Conservation (phyloP, 1,284 basidiomycete species). For the Cutaneotrichosporon curvatum region DNA sequence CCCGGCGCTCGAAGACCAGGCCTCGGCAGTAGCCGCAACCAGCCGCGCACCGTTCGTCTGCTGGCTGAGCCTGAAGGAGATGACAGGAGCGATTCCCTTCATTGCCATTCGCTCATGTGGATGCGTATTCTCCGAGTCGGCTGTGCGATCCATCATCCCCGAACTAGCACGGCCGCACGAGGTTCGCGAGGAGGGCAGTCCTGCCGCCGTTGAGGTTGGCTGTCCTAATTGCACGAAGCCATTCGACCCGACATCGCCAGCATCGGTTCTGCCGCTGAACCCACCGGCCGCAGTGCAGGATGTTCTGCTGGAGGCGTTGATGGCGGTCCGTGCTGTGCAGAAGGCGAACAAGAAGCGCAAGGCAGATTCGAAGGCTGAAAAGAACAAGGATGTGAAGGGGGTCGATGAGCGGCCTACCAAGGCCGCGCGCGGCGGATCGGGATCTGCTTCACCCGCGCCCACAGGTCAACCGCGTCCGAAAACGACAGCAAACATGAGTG, state of each 20-base stretch:
- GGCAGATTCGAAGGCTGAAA: slow-evolving; percentile 6
- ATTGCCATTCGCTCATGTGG: slow-evolving; percentile 78
- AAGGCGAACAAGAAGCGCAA: slow-evolving; percentile 37
- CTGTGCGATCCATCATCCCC: slow-evolving; percentile 36
- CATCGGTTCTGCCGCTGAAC: slow-evolving; percentile 36
- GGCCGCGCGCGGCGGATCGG: slow-evolving; percentile 6
- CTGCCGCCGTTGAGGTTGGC: slow-evolving; percentile 15
- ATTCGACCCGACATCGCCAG: slow-evolving; percentile 29
- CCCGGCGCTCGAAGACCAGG: slow-evolving; percentile 47
- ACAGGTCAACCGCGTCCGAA: background rate
- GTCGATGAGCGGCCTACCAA: background rate
- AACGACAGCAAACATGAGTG: slow-evolving; percentile 3
- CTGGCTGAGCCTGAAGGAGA: slow-evolving; percentile 81
- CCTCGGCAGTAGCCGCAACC: slow-evolving; percentile 29
- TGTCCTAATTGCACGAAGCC: slow-evolving; percentile 44
- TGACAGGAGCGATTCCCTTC: slow-evolving; percentile 83
- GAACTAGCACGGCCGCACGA: slow-evolving; percentile 27
- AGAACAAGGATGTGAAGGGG: slow-evolving; percentile 4
- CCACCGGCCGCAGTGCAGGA: slow-evolving; percentile 38
- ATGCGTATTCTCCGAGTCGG: slow-evolving; percentile 53
- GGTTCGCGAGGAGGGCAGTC: slow-evolving; percentile 10
- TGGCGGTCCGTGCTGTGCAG: slow-evolving; percentile 29
- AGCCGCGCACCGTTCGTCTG: slow-evolving; percentile 66
- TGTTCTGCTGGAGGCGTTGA: slow-evolving; percentile 32
- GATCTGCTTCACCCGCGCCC: slow-evolving; percentile 2